Evolutionary conservation across 768 basidiomycete genomes (phyloP), one percentile per base, ranked within the genome.

Genomic region (Tricholoma flavovirens): DNA sequence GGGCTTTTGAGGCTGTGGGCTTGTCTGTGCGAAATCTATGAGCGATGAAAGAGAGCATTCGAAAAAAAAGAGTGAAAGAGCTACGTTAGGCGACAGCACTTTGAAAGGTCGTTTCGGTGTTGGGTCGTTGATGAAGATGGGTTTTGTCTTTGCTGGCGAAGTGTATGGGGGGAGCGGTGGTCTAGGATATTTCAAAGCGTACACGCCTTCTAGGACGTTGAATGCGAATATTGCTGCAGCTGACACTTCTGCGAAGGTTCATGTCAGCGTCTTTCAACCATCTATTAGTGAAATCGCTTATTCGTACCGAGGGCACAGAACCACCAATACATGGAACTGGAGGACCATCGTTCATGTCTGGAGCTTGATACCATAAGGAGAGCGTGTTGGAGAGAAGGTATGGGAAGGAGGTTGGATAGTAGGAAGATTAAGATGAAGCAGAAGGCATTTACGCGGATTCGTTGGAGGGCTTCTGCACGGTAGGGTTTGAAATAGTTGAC

Each of bases 171-270:
- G 69, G 2, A 69, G 63, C 2, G 73, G 68, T 21, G 68, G 57
- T 17, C 74, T 72, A n/a, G 78, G 78, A 52, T 75, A 80, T 30
- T 71, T 74, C 19, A 80, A 61, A 0, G 77, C 77, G 56, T 74
- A 75, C 2, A 66, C 49, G 1, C 68, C 71, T 60, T 78, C 72
- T 30, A 77, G 36, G 55, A 78, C 66, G 53, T 80, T 80, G 49
- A 75, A 71, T 22, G 62, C 59, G 52, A 76, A 67, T 21, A 77
- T 59, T 1, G 62, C 55, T 5, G 71, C 64, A 12, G 69, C 49
- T 6, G 64, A 64, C 7, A 71, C 69, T 60, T 78, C 77, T 78
- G 51, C 30, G 15, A 15, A 52, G n/a, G 0, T 29, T 5, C 30
- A n/a, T 21, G 22, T 12, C 36, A 15, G 4, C 11, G n/a, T n/a